Base-by-base conservation (phyloP, 208 protist genomes). In the Leishmania major region DNA sequence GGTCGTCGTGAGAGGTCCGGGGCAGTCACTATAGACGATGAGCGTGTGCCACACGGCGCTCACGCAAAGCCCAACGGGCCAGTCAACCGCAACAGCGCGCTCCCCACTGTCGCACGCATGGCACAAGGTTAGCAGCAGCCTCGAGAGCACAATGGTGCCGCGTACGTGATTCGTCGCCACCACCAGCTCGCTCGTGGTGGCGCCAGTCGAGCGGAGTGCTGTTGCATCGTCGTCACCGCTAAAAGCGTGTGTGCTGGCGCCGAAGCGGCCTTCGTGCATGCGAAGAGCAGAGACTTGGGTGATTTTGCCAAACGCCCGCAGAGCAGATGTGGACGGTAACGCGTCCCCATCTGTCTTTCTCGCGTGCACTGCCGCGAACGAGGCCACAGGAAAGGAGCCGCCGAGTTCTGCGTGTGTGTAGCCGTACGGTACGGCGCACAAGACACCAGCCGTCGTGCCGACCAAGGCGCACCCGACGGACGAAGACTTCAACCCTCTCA, bases 91-190 rank as follows among this genome's bases (percentile, higher is more conserved):
- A 17, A 28, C 19, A 19, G 70, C 22, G 31, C 15, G 13, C 11
- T 4, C 51, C 19, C 6, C 35, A 37, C 35, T 37, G 13, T 13
- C 6, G 28, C 31, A 35, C 13, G 17, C 31, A 77, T 43, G 17
- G 3, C 37, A 70, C 25, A 81, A 3, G 22, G 49, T 13, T 13
- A 71, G 25, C 51, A 49, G 51, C 62, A 86, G 40, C 15, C 57
- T 67, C 22, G 82, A 80, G 8, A 86, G 82, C 53, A 70, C 82
- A 37, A 86, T 75, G 28, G 78, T 45, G 40, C 70, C 7, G 0
- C 73, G 62, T 22, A 86, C 73, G 47, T 86, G 82, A 76, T 51
- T 82, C 19, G 82, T 79, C 22, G 82, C 82, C 11, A 86, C 74
- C 6, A 86, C 17, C 35, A 86, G 45, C 22, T 80, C 77, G 77